A percentile compares a stretch with the other conserved stretches of the same genome.
phyloP scores from a whole-genome alignment of 371 early-diverging fungal species.

The Lichtheimia ramosa region DNA sequence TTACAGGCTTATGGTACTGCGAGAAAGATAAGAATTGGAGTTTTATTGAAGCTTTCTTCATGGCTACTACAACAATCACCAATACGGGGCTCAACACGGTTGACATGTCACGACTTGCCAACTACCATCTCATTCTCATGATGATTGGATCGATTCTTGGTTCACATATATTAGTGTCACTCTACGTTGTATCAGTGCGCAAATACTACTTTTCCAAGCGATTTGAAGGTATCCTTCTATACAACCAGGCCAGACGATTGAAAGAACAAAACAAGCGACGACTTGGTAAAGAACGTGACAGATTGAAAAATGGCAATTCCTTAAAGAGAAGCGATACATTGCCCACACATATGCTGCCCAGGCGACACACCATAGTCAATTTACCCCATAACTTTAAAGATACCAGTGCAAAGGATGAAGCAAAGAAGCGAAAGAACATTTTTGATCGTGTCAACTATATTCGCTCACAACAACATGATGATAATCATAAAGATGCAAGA shows the following conservation, averaged over 20 bases:
- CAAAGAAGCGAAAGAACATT: no score
- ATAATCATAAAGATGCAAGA: no score
- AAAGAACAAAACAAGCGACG: conserved; percentile 22
- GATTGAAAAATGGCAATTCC: neutral
- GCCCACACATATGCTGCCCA: neutral
- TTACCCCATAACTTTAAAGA: no score
- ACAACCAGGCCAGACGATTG: conserved; percentile 22
- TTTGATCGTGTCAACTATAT: no score
- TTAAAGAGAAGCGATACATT: neutral
- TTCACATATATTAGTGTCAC: conserved; percentile 27
- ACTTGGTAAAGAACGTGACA: neutral
- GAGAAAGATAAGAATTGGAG: conserved; percentile 32
- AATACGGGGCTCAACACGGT: conserved; percentile 41
- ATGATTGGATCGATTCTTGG: conserved; percentile 29
- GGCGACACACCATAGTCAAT: no score
- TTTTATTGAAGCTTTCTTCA: conserved; percentile 35
- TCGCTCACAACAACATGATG: no score
- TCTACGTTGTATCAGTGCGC: conserved; percentile 37
- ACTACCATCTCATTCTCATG: conserved; percentile 29
- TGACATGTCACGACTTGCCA: conserved; percentile 32
- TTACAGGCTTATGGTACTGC: conserved; percentile 33
- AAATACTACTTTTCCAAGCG: conserved; percentile 36
- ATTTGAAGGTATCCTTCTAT: conserved; percentile 32
- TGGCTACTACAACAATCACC: conserved; percentile 33
- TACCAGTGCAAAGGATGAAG: no score